These are phyloP conservation scores for Carex arenaria DNA, from an alignment of 202 grass and related monocot species.

Conservation along the genomic window DNA sequence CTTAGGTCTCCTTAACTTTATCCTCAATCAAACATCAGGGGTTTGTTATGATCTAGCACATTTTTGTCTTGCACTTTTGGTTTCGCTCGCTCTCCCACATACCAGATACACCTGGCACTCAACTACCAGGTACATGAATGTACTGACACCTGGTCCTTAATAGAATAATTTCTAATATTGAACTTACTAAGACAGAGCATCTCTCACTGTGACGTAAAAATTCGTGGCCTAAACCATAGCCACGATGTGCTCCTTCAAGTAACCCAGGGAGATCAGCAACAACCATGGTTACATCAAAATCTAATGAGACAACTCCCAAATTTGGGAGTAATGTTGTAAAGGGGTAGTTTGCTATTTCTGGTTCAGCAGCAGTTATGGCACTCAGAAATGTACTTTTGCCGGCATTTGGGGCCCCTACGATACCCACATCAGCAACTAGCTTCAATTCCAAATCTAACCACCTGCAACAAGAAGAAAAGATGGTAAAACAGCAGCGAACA, in stretches of 20 bases:
- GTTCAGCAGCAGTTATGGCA: conserved; percentile 78
- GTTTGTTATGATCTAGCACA: neutral
- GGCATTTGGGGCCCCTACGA: conserved; percentile 95
- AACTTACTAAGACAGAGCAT: conserved; percentile 72
- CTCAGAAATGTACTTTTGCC: conserved; percentile 95
- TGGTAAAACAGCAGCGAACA: neutral
- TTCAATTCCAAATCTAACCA: conserved; percentile 97
- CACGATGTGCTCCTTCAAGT: conserved; percentile 89
- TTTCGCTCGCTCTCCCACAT: neutral
- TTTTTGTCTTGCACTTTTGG: neutral
- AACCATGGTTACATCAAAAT: conserved; percentile 94
- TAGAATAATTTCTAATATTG: neutral
- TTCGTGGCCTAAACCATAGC: conserved; percentile 92
- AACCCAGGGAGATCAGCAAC: conserved; percentile 95
- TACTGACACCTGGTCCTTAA: neutral
- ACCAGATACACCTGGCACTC: neutral
- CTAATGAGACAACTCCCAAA: conserved; percentile 90
- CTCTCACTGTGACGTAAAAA: conserved; percentile 93
- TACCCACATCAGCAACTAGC: conserved; percentile 93
- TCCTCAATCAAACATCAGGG: no score
- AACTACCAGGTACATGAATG: neutral
- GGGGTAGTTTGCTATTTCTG: conserved; percentile 94
- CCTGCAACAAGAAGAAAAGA: conserved; percentile 34
- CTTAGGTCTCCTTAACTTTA: no score
- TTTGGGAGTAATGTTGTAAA: conserved; percentile 98